phyloP scores from a whole-genome alignment of 345 rosid genomes.

The Excoecaria agallocha region DNA sequence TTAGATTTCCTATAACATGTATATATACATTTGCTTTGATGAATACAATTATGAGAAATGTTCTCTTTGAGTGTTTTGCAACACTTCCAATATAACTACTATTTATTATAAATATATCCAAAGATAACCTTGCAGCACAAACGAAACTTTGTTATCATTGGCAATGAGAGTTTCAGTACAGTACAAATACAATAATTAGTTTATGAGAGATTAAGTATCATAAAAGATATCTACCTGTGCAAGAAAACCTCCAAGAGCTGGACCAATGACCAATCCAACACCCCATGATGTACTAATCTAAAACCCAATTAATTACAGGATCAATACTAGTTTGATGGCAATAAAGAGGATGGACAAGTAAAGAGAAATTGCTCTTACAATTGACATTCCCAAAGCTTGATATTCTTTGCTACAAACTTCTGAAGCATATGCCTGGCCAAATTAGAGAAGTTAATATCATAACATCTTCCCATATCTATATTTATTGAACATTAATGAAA shows the following conservation, averaged over 20 bases:
- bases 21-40: too few relatives aligned
- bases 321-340: not conserved
- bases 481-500: not conserved
- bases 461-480: too few relatives aligned
- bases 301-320: constrained; percentile 5
- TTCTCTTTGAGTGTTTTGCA: too few relatives aligned
- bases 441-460: not conserved
- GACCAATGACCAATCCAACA: constrained; percentile 72
- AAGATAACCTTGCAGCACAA: not conserved
- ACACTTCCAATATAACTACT: not conserved
- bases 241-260: constrained; percentile 79
- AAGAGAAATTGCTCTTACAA: constrained; percentile 41
- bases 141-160: not conserved
- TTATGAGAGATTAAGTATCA: not conserved
- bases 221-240: constrained; percentile 53
- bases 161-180: not conserved
- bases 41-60: too few relatives aligned
- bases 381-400: constrained; percentile 67
- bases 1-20: too few relatives aligned
- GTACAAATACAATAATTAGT: not conserved
- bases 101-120: not conserved
- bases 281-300: constrained; percentile 83
- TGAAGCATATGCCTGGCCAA: constrained; percentile 71
- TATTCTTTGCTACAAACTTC: constrained; percentile 69
- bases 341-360: not conserved